Conservation (phyloP, 1,284 basidiomycete species). For the Leccinum holopus region DNA sequence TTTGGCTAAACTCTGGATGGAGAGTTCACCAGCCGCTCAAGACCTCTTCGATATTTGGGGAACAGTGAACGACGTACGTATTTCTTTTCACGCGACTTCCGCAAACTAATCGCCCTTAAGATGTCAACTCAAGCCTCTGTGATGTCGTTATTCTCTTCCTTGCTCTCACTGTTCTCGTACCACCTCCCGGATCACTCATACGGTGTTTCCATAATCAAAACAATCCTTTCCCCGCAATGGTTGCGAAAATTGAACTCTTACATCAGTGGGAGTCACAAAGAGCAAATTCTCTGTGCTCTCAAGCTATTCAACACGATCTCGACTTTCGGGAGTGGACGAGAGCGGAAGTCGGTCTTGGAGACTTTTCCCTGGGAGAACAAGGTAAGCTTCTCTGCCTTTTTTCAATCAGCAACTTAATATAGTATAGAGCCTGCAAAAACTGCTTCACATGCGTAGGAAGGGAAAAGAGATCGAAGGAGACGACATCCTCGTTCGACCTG, state of each 20-base stretch:
- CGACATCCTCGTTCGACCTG: slow-evolving; percentile 54
- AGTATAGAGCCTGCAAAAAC: slow-evolving; percentile 58
- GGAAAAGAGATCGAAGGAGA: slow-evolving; percentile 40
- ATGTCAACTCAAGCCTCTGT: slow-evolving; percentile 44
- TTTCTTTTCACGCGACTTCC: slow-evolving; percentile 6
- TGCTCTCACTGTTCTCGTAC: slow-evolving; percentile 58
- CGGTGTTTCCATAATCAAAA: slow-evolving; percentile 60
- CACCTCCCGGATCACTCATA: slow-evolving; percentile 64
- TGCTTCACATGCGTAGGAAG: slow-evolving; percentile 69
- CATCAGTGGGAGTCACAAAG: slow-evolving; percentile 57
- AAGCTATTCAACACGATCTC: slow-evolving; percentile 63
- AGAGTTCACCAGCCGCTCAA: slow-evolving; percentile 49
- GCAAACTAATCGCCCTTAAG: slow-evolving; percentile 27
- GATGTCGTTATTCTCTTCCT: slow-evolving; percentile 52
- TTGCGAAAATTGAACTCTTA: slow-evolving; percentile 57
- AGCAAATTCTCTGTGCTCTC: slow-evolving; percentile 61
- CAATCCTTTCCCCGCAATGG: slow-evolving; percentile 53
- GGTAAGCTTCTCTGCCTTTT: slow-evolving; percentile 36
- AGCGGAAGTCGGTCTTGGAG: slow-evolving; percentile 60
- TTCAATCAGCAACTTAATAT: background rate
- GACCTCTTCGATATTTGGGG: slow-evolving; percentile 69
- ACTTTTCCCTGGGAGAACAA: slow-evolving; percentile 76
- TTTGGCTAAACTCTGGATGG: slow-evolving; percentile 62
- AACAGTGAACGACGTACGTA: slow-evolving; percentile 44
- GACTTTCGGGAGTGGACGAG: slow-evolving; percentile 60